Percentiles rank a stretch among this genome's conserved stretches.
Evolutionary conservation across 2,329 filamentous ascomycete species (phyloP).

Genomic region (Penicillium sp.): DNA sequence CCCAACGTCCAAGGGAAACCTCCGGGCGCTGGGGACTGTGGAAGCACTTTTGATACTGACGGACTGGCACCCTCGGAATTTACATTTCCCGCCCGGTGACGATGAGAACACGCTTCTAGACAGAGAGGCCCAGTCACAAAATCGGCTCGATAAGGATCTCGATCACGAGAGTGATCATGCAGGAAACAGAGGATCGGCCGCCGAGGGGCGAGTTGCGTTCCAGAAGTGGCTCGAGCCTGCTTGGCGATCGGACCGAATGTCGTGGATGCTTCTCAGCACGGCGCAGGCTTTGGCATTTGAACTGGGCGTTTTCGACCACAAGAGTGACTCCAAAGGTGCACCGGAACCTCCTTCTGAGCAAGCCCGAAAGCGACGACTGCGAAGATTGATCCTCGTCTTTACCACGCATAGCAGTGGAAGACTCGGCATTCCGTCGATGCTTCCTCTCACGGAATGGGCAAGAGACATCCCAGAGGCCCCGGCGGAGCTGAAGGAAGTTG

Average conservation of each 20-base stretch:
- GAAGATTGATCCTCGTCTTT: conserved; percentile 82
- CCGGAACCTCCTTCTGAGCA: conserved; percentile 53
- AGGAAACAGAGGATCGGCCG: conserved; percentile 48
- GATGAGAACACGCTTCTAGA: conserved; percentile 59
- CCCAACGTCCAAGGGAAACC: conserved; percentile 59
- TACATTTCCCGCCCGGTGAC: conserved; percentile 79
- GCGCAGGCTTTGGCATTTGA: conserved; percentile 87
- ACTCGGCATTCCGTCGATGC: conserved; percentile 88
- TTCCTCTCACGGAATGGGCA: conserved; percentile 53
- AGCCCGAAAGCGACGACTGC: conserved; percentile 74
- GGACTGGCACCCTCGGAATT: conserved; percentile 90
- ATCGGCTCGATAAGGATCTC: conserved; percentile 46
- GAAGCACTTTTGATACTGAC: conserved; percentile 91
- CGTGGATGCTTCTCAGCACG: conserved; percentile 93
- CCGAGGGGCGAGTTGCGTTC: conserved; percentile 71
- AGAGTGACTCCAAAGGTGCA: conserved; percentile 63
- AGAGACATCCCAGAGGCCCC: conserved; percentile 33
- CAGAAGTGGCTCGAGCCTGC: conserved; percentile 96
- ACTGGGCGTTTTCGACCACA: conserved; percentile 89
- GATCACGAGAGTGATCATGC: conserved; percentile 38
- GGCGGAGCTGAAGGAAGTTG: conserved; percentile 24
- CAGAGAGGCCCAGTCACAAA: conserved; percentile 62
- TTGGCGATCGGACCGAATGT: conserved; percentile 92
- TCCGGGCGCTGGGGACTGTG: conserved; percentile 86
- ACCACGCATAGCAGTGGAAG: conserved; percentile 89